phyloP scores from a whole-genome alignment of 352 stramenopile genomes.

The Phytophthora multivora region DNA sequence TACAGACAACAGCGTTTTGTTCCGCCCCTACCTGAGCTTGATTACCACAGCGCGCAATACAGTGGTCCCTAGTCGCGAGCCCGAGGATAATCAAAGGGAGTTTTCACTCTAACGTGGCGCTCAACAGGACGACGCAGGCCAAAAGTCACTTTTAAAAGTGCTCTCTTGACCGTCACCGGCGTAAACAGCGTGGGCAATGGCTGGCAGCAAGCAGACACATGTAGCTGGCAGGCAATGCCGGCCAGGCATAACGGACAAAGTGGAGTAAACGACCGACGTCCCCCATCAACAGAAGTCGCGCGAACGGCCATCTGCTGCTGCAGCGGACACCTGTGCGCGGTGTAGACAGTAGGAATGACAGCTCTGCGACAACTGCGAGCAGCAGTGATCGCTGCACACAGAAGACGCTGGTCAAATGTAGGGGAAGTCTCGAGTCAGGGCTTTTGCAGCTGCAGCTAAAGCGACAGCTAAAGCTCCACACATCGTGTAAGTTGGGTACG shows the following conservation, averaged over 20 bases:
- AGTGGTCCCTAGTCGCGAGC: slow-evolving; percentile 7
- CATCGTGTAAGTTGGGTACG: slow-evolving; percentile 5
- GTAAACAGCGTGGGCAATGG: slow-evolving; percentile 16
- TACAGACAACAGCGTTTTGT: background rate
- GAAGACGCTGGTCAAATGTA: slow-evolving; percentile 2
- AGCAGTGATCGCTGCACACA: background rate
- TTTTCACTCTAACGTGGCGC: background rate
- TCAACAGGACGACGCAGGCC: slow-evolving; percentile 8
- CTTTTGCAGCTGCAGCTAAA: background rate
- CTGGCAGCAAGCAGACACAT: slow-evolving; percentile 21
- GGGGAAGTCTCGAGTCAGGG: no score
- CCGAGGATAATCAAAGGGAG: slow-evolving; percentile 12
- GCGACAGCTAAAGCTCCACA: background rate
- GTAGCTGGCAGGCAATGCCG: no score
- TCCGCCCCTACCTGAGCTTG: slow-evolving; percentile 6
- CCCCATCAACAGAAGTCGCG: slow-evolving; percentile 10
- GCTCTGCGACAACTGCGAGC: slow-evolving; percentile 18
- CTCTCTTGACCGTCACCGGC: slow-evolving; percentile 13
- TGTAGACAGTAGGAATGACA: slow-evolving; percentile 16
- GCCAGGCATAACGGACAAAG: no score
- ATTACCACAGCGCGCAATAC: slow-evolving; percentile 11
- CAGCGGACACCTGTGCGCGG: slow-evolving; percentile 18
- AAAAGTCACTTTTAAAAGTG: no score
- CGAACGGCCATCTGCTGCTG: slow-evolving; percentile 18
- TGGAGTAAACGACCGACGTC: slow-evolving; percentile 20